Conservation (phyloP, 2,329 filamentous ascomycete genomes). For the Colletotrichum cuscutae region DNA sequence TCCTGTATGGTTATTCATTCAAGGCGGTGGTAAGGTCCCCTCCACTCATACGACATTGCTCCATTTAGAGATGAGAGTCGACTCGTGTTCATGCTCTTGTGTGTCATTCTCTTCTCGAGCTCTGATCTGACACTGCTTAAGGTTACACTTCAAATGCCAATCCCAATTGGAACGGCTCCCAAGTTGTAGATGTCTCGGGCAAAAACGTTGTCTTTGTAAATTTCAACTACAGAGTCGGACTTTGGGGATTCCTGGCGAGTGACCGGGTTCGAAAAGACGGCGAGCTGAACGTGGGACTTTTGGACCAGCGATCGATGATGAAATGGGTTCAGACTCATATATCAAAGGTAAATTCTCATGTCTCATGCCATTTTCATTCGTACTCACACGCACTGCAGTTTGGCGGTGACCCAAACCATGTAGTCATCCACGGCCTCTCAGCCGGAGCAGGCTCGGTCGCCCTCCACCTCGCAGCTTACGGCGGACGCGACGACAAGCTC, state of each 20-base stretch:
- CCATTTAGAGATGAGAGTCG: not conserved
- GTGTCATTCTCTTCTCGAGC: not conserved
- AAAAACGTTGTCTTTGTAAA: constrained; percentile 64
- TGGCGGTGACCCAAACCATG: constrained; percentile 67
- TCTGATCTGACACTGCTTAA: constrained; percentile 27
- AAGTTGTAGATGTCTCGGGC: constrained; percentile 55
- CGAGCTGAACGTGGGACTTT: constrained; percentile 69
- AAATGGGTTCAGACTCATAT: constrained; percentile 73
- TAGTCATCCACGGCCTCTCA: constrained; percentile 71
- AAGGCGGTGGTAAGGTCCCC: constrained; percentile 55
- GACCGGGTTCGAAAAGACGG: constrained; percentile 64
- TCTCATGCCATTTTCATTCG: not conserved
- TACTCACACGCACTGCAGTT: constrained; percentile 49
- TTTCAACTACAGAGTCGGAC: constrained; percentile 72
- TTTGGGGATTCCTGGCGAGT: constrained; percentile 71
- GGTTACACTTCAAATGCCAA: constrained; percentile 61
- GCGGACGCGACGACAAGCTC: constrained; percentile 55
- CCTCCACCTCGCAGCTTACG: constrained; percentile 59
- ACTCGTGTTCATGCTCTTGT: not conserved
- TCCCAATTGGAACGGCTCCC: constrained; percentile 61
- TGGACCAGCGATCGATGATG: constrained; percentile 70
- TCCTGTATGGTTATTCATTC: constrained; percentile 71
- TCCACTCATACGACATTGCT: not conserved
- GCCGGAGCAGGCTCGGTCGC: constrained; percentile 69
- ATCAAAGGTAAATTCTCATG: constrained; percentile 46